These are phyloP conservation scores for Amphichorda felina DNA, from an alignment of 2,329 filamentous ascomycete species.

Conservation along the genomic window DNA sequence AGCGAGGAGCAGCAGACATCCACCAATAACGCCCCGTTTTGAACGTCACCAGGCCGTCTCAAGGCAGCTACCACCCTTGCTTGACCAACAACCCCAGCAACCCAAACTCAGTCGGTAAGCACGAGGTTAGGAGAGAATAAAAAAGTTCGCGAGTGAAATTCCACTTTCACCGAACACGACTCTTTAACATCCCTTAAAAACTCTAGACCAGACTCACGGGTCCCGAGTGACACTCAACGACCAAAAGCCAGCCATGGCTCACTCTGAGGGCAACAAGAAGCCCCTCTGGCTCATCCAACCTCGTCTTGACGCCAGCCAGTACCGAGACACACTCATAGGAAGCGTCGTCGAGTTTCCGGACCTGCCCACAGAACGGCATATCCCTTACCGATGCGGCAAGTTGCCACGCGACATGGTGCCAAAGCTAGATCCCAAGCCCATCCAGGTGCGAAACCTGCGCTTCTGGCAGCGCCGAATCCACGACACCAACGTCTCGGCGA, in stretches of 20 bases:
- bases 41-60: too few relatives aligned
- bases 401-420: constrained; percentile 12
- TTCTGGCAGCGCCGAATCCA: constrained; percentile 15
- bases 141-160: too few relatives aligned
- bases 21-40: too few relatives aligned
- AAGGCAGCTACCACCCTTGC: too few relatives aligned
- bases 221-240: too few relatives aligned
- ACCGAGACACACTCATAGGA: constrained; percentile 16
- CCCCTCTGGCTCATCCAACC: constrained; percentile 16
- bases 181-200: too few relatives aligned
- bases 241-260: background rate
- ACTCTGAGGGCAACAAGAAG: constrained; percentile 7
- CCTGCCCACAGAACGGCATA: constrained; percentile 12
- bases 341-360: constrained; percentile 16
- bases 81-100: too few relatives aligned
- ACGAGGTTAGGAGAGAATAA: too few relatives aligned
- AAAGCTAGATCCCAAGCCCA: constrained; percentile 13
- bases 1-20: too few relatives aligned
- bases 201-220: too few relatives aligned
- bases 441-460: constrained; percentile 13
- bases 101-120: too few relatives aligned
- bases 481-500: constrained; percentile 11
- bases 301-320: constrained; percentile 13
- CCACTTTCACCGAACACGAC: too few relatives aligned
- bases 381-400: constrained; percentile 10